A percentile compares a stretch with the other conserved stretches of the same genome.
phyloP scores from a whole-genome alignment of 2,329 filamentous ascomycete species.

The Diaporthe ampelina region DNA sequence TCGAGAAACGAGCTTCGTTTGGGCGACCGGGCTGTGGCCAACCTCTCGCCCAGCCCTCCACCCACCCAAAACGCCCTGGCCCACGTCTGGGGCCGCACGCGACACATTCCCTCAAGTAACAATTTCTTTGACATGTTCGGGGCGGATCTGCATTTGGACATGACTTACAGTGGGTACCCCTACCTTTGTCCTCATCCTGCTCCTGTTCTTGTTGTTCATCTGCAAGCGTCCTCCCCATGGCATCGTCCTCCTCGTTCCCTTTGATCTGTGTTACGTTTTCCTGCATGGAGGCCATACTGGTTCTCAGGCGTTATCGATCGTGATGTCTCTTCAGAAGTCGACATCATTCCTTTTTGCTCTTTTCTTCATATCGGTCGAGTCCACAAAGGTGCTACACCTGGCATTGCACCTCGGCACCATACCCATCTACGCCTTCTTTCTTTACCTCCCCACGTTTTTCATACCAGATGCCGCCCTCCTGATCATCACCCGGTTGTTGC shows the following conservation, averaged over 20 bases:
- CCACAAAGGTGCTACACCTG: conserved; percentile 26
- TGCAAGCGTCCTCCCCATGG: conserved; percentile 13
- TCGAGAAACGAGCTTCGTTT: conserved; percentile 29
- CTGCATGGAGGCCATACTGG: conserved; percentile 29
- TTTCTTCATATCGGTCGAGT: conserved; percentile 19
- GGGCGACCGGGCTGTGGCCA: neutral
- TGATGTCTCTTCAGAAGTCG: conserved; percentile 30
- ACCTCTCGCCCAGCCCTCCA: conserved; percentile 11
- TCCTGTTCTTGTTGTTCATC: conserved; percentile 15
- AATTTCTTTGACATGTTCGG: conserved; percentile 33
- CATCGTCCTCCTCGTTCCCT: conserved; percentile 13
- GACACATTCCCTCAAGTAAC: conserved; percentile 29
- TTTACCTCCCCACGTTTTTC: conserved; percentile 31
- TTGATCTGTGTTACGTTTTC: conserved; percentile 16
- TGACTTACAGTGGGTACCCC: conserved; percentile 21
- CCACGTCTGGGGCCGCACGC: conserved; percentile 30
- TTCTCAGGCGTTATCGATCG: conserved; percentile 30
- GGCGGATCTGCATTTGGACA: conserved; percentile 31
- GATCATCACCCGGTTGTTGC: conserved; percentile 7
- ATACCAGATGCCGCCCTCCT: conserved; percentile 19
- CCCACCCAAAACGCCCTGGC: conserved; percentile 25
- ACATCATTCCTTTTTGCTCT: conserved; percentile 25
- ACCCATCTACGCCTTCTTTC: conserved; percentile 17
- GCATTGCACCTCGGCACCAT: conserved; percentile 23
- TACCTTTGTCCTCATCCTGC: conserved; percentile 19